Conservation (phyloP, 2,329 filamentous ascomycete genomes). For the Plectosphaerella cucumerina region DNA sequence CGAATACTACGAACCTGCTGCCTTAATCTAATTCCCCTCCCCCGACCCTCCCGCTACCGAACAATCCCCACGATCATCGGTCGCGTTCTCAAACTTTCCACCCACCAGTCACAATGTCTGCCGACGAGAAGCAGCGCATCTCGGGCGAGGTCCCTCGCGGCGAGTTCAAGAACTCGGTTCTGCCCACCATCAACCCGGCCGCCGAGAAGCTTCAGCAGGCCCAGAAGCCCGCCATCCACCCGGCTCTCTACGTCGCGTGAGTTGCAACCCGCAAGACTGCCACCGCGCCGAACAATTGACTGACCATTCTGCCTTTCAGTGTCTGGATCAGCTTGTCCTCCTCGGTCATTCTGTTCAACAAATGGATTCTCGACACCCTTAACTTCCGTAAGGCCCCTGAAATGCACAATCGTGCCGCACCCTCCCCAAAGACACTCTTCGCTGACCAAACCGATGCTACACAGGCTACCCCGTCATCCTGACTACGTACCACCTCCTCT, state of each 20-base stretch:
- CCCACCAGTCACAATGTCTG: conserved; percentile 11
- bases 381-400: conserved; percentile 60
- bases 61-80: background rate
- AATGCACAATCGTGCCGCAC: background rate
- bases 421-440: conserved; percentile 24
- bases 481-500: conserved; percentile 92
- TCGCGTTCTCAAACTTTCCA: no score
- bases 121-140: conserved; percentile 75
- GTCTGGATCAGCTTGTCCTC: conserved; percentile 91
- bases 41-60: background rate
- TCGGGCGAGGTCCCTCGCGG: conserved; percentile 71
- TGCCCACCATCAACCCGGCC: conserved; percentile 78
- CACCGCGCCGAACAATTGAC: conserved; percentile 4
- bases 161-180: conserved; percentile 53
- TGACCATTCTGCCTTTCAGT: conserved; percentile 39
- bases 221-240: conserved; percentile 64
- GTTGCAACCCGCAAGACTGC: conserved; percentile 20
- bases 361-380: conserved; percentile 87
- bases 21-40: background rate
- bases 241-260: conserved; percentile 78
- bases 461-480: conserved; percentile 75
- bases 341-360: conserved; percentile 98
- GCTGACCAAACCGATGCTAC: conserved; percentile 27
- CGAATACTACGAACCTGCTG: background rate
- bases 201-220: conserved; percentile 63